phyloP scores from a whole-genome alignment of 495 filamentous ascomycete genomes.

The Cladorrhinum samala region DNA sequence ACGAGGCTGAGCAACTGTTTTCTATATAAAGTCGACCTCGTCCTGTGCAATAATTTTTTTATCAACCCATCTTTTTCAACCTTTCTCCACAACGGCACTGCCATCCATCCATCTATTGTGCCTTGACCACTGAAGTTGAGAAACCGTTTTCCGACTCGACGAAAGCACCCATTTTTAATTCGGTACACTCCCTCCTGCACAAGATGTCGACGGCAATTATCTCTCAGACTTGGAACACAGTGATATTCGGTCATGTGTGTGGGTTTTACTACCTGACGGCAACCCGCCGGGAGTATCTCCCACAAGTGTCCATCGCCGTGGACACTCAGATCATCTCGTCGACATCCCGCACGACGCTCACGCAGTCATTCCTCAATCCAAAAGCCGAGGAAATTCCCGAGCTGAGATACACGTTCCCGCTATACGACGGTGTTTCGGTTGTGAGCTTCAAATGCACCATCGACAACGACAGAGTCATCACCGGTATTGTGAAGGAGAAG shows the following conservation, averaged over 20 bases:
- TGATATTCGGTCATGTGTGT: constrained; percentile 11
- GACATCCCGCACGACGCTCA: constrained; percentile 52
- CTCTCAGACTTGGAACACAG: too few relatives aligned
- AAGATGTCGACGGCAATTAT: too few relatives aligned
- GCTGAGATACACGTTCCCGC: constrained; percentile 58
- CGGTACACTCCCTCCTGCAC: too few relatives aligned
- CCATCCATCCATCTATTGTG: too few relatives aligned
- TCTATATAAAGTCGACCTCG: too few relatives aligned
- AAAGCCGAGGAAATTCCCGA: constrained; percentile 30
- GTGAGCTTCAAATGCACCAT: constrained; percentile 55
- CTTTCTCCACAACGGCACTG: too few relatives aligned
- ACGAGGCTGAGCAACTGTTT: too few relatives aligned
- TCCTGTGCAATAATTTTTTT: too few relatives aligned
- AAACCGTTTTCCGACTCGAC: too few relatives aligned
- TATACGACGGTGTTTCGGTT: constrained; percentile 62
- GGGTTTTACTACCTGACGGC: constrained; percentile 22
- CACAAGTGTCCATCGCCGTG: constrained; percentile 45
- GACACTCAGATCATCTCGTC: constrained; percentile 50
- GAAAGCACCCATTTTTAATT: too few relatives aligned
- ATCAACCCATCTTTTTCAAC: too few relatives aligned
- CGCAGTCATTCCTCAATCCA: constrained; percentile 56
- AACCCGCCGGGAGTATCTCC: constrained; percentile 41
- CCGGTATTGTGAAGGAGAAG: constrained; percentile 57
- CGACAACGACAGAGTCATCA: constrained; percentile 40
- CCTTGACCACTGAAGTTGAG: too few relatives aligned